Evolutionary conservation across 345 rosid genomes (phyloP).

Genomic region (Syzygium jambos): DNA sequence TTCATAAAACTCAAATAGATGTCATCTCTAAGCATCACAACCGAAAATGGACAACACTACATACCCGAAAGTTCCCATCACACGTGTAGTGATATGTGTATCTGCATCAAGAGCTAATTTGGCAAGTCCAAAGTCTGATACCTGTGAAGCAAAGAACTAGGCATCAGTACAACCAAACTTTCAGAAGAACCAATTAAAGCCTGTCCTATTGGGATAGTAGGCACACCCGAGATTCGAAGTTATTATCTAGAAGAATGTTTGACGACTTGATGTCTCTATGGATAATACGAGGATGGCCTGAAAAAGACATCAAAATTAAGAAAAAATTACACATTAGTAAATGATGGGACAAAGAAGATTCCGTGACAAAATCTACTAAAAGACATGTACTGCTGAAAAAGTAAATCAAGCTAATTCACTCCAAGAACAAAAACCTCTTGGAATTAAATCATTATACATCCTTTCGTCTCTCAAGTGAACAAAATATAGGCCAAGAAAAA

Average conservation of each 20-base stretch:
- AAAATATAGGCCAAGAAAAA: neutral
- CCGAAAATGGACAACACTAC: neutral
- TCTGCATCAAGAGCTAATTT: conserved; percentile 80
- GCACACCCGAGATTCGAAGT: conserved; percentile 77
- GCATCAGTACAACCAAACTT: conserved; percentile 8
- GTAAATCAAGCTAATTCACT: neutral
- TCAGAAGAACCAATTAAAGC: neutral
- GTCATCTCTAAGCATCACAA: neutral
- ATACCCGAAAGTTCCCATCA: conserved; percentile 98
- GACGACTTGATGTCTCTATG: conserved; percentile 97
- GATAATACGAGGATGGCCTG: conserved; percentile 92
- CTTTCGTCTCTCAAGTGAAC: neutral
- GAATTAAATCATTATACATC: neutral
- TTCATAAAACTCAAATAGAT: neutral
- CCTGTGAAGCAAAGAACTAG: conserved; percentile 38
- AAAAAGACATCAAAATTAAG: conserved; percentile 1
- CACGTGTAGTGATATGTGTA: conserved; percentile 87
- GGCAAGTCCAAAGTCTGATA: conserved; percentile 98
- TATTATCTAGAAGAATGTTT: conserved; percentile 85
- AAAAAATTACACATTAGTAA: neutral
- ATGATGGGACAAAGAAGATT: neutral
- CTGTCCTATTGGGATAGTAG: neutral
- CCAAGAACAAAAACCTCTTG: neutral
- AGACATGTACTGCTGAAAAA: neutral
- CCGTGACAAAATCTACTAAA: neutral